phyloP scores from a whole-genome alignment of 306 rosid genomes.

The Cicer bijugum region DNA sequence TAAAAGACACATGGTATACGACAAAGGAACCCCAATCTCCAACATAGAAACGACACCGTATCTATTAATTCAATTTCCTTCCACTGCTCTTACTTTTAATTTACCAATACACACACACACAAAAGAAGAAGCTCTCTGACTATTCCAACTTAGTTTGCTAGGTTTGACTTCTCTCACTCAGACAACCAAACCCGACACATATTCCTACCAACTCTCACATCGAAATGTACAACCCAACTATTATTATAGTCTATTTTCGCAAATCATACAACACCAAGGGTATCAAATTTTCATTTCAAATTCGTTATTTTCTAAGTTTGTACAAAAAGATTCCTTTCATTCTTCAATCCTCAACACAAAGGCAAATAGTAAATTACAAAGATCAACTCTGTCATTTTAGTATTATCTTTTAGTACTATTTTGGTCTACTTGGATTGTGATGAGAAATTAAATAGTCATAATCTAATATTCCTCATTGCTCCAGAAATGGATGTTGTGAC shows the following conservation, averaged over 20 bases:
- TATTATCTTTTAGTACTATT: slow-evolving; percentile 16
- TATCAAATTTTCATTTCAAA: slow-evolving; percentile 4
- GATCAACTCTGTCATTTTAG: slow-evolving; percentile 42
- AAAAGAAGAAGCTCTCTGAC: background rate
- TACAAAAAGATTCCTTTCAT: slow-evolving; percentile 59
- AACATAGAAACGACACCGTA: slow-evolving; percentile 40
- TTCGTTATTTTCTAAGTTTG: slow-evolving; percentile 1
- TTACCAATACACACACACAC: slow-evolving; percentile 42
- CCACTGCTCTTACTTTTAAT: slow-evolving; percentile 27
- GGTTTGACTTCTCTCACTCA: slow-evolving; percentile 73
- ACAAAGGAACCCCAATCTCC: slow-evolving; percentile 52
- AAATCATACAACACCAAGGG: background rate
- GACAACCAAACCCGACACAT: slow-evolving; percentile 75
- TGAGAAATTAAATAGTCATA: background rate
- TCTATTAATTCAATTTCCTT: slow-evolving; percentile 9
- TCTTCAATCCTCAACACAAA: background rate
- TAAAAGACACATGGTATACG: slow-evolving; percentile 50
- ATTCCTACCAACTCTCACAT: slow-evolving; percentile 71
- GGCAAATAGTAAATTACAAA: slow-evolving; percentile 2
- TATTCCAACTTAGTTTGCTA: background rate
- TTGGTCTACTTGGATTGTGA: no score
- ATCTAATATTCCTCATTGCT: background rate
- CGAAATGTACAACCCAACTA: slow-evolving; percentile 41
- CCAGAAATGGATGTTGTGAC: no score
- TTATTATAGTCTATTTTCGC: background rate